Evolutionary conservation across 768 basidiomycete species (phyloP).

Genomic region (Termitomyces sp.): DNA sequence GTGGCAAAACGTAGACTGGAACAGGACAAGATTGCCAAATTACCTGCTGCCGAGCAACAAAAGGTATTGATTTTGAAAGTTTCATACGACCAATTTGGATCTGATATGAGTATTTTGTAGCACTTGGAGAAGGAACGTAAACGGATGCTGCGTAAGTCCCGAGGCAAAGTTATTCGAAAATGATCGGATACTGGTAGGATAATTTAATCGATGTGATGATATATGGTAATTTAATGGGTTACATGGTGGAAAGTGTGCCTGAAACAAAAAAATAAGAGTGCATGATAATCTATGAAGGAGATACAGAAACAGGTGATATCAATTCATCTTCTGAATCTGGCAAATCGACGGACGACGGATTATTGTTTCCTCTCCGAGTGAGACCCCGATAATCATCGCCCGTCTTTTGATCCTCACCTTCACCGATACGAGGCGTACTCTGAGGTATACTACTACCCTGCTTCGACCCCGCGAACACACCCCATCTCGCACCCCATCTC

Average conservation of each 20-base stretch:
- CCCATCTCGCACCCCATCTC: slow-evolving; percentile 68
- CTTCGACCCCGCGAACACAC: slow-evolving; percentile 21
- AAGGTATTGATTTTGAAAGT: slow-evolving; percentile 41
- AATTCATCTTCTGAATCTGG: slow-evolving; percentile 1
- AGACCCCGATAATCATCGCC: not conserved
- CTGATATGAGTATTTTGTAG: slow-evolving; percentile 23
- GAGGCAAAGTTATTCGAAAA: slow-evolving; percentile 56
- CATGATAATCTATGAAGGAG: slow-evolving; percentile 1
- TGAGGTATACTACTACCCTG: slow-evolving; percentile 5
- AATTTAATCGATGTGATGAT: slow-evolving; percentile 11
- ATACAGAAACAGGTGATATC: not conserved
- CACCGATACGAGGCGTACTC: not conserved
- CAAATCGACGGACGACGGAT: not conserved
- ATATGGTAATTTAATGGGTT: slow-evolving; percentile 15
- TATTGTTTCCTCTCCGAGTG: not conserved
- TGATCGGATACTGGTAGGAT: slow-evolving; percentile 16
- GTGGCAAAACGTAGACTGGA: slow-evolving; percentile 70
- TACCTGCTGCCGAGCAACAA: slow-evolving; percentile 77
- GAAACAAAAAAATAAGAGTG: not conserved
- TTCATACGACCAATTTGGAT: not conserved
- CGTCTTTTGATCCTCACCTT: not conserved
- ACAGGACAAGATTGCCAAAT: slow-evolving; percentile 64
- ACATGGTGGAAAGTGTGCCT: not conserved
- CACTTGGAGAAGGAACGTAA: slow-evolving; percentile 74
- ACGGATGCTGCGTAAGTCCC: slow-evolving; percentile 61